Evolutionary conservation across 176 grass and related monocot genomes (phyloP).

Genomic region (Oryza brachyantha): DNA sequence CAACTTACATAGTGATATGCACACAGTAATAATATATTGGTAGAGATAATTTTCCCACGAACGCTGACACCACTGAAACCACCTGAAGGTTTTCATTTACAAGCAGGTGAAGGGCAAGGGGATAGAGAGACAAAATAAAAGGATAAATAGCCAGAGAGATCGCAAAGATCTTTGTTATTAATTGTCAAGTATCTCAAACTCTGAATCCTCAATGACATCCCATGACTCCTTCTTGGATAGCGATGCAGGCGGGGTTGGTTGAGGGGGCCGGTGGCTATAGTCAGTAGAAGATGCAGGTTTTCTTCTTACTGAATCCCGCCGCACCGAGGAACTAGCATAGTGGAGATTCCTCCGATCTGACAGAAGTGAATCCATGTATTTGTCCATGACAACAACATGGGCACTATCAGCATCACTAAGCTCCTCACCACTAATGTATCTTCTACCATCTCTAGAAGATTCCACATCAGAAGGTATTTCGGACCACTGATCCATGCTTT

Average conservation of each 20-base stretch:
- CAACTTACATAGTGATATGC: constrained; percentile 28
- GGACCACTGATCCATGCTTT: constrained; percentile 95
- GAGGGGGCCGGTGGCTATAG: constrained; percentile 33
- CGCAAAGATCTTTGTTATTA: constrained; percentile 28
- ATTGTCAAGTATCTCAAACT: constrained; percentile 75
- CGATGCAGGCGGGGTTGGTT: constrained; percentile 23
- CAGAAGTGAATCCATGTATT: constrained; percentile 90
- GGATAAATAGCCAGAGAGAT: constrained; percentile 26
- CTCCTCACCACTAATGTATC: constrained; percentile 50
- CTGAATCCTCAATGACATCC: constrained; percentile 75
- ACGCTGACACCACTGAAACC: constrained; percentile 42
- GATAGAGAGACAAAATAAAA: constrained; percentile 26
- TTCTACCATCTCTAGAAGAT: constrained; percentile 48
- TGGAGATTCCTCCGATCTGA: constrained; percentile 43
- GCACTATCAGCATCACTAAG: constrained; percentile 44
- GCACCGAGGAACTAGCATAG: constrained; percentile 53
- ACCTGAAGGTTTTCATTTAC: constrained; percentile 71
- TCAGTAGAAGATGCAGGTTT: constrained; percentile 49
- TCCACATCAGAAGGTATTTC: constrained; percentile 78
- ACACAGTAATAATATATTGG: constrained; percentile 43
- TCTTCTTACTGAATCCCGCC: constrained; percentile 58
- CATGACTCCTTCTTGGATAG: constrained; percentile 68
- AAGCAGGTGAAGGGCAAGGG: constrained; percentile 47
- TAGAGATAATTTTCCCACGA: constrained; percentile 26
- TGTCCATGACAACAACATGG: constrained; percentile 77